phyloP scores from a whole-genome alignment of 2,329 filamentous ascomycete genomes.

The Arthroderma sp. region DNA sequence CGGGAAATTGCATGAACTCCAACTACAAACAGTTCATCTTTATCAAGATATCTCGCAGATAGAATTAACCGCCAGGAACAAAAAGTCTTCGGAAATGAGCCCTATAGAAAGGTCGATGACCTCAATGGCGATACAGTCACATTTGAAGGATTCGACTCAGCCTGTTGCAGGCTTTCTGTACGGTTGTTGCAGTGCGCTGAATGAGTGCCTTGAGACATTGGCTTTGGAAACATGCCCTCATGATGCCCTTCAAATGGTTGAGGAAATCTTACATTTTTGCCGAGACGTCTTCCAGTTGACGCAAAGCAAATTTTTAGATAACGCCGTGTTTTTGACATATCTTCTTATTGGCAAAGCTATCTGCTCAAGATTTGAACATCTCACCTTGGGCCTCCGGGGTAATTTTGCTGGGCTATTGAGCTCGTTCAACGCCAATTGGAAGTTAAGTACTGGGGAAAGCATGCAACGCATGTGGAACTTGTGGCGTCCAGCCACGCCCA shows the following conservation, averaged over 20 bases:
- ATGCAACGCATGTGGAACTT: slow-evolving; percentile 70
- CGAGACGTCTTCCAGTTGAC: slow-evolving; percentile 39
- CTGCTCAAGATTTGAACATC: slow-evolving; percentile 24
- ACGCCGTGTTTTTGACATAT: slow-evolving; percentile 44
- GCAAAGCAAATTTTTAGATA: slow-evolving; percentile 35
- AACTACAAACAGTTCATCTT: slow-evolving; percentile 26
- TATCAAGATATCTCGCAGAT: slow-evolving; percentile 25
- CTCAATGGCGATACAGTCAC: slow-evolving; percentile 27
- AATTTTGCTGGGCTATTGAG: slow-evolving; percentile 28
- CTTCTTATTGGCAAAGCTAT: slow-evolving; percentile 33
- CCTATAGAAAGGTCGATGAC: slow-evolving; percentile 32
- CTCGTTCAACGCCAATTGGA: slow-evolving; percentile 58
- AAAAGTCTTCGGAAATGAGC: slow-evolving; percentile 34
- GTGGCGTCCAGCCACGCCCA: slow-evolving; percentile 51
- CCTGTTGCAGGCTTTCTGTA: slow-evolving; percentile 29
- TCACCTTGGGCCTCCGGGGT: slow-evolving; percentile 20
- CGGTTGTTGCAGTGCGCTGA: slow-evolving; percentile 27
- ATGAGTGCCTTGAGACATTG: slow-evolving; percentile 23
- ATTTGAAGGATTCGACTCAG: slow-evolving; percentile 34
- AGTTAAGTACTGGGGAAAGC: slow-evolving; percentile 59
- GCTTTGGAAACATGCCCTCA: slow-evolving; percentile 16
- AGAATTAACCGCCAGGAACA: slow-evolving; percentile 22
- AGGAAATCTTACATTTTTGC: slow-evolving; percentile 34
- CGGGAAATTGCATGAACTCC: slow-evolving; percentile 29
- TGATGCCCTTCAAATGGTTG: slow-evolving; percentile 20